Evolutionary conservation across 257 asterid species (phyloP).

Genomic region (Apocynum venetum): DNA sequence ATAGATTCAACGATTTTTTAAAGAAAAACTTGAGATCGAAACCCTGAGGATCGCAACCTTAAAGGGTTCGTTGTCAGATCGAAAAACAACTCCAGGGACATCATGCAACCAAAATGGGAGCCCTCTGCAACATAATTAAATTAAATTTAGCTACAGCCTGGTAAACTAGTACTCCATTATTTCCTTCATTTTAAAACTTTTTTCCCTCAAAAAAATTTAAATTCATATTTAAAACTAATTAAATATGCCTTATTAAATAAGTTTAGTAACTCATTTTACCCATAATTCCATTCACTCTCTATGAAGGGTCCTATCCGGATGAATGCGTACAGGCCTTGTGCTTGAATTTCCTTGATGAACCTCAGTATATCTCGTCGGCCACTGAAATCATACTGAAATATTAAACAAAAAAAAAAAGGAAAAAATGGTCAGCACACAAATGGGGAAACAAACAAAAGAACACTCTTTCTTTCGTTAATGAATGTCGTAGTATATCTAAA

Average conservation of each 20-base stretch:
- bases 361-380: constrained; percentile 59
- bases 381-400: constrained; percentile 67
- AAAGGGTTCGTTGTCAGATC: constrained; percentile 73
- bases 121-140: constrained; percentile 39
- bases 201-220: no score
- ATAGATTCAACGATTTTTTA: no score
- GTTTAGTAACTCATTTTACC: constrained; percentile 34
- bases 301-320: constrained; percentile 85
- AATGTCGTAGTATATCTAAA: no score
- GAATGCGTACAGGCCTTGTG: constrained; percentile 74
- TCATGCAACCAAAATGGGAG: constrained; percentile 92
- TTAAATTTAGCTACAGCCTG: no score
- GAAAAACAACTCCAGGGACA: constrained; percentile 53
- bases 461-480: no score
- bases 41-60: constrained; percentile 35
- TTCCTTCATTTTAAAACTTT: no score
- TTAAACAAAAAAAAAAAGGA: neutral
- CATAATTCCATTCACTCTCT: constrained; percentile 87
- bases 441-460: no score
- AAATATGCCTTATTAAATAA: no score
- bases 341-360: constrained; percentile 61
- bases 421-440: neutral
- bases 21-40: no score
- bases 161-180: no score
- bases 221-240: no score